These are phyloP conservation scores for Mycocentrospora acerina DNA, from an alignment of 2,329 filamentous ascomycete genomes.

Conservation along the genomic window DNA sequence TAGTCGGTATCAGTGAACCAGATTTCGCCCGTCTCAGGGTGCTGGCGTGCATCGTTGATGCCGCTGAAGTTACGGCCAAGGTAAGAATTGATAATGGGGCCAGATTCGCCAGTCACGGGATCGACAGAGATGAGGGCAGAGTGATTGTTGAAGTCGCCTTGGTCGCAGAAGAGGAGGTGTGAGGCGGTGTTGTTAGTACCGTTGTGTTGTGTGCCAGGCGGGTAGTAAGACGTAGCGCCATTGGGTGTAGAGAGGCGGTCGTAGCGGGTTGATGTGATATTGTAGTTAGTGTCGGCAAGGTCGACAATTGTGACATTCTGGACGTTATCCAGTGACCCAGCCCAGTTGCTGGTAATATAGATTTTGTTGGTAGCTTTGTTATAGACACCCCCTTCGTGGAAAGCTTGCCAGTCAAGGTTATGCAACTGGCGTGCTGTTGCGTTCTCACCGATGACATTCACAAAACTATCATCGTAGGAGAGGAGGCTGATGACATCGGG, in stretches of 20 bases:
- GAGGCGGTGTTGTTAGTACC: constrained; percentile 26
- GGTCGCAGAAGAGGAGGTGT: constrained; percentile 36
- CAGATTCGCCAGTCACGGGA: constrained; percentile 46
- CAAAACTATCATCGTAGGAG: constrained; percentile 39
- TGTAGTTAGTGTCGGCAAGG: constrained; percentile 44
- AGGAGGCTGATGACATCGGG: constrained; percentile 40
- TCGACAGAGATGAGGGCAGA: constrained; percentile 49
- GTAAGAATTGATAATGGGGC: constrained; percentile 49
- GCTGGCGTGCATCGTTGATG: constrained; percentile 47
- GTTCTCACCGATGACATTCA: constrained; percentile 33
- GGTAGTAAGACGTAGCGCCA: constrained; percentile 38
- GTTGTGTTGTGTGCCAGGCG: constrained; percentile 23
- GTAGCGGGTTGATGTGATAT: constrained; percentile 41
- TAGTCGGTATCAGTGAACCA: constrained; percentile 54
- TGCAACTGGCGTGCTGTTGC: constrained; percentile 38
- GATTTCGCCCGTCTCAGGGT: constrained; percentile 47
- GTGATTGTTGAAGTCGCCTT: constrained; percentile 44
- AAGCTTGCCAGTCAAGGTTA: constrained; percentile 32
- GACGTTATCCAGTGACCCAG: constrained; percentile 26
- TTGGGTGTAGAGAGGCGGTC: constrained; percentile 43
- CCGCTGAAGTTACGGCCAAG: constrained; percentile 50
- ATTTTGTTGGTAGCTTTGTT: constrained; percentile 40
- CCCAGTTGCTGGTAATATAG: constrained; percentile 47
- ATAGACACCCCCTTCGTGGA: constrained; percentile 45
- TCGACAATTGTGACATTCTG: constrained; percentile 41